These are phyloP conservation scores for Kwoniella heveanensis DNA, from an alignment of 768 basidiomycete species.

Conservation along the genomic window DNA sequence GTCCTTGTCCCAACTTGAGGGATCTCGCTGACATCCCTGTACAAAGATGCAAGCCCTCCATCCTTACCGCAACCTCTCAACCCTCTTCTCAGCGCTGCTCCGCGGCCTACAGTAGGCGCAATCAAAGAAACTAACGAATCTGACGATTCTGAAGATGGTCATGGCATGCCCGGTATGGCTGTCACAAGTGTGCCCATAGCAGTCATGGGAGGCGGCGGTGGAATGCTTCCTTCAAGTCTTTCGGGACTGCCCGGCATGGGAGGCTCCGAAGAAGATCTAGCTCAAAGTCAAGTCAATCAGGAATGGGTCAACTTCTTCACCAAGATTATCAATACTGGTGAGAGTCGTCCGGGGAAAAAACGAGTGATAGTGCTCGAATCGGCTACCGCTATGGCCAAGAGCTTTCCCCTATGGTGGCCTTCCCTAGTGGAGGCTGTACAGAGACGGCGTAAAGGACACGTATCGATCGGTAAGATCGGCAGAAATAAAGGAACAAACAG, in stretches of 20 bases:
- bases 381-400: constrained; percentile 71
- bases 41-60: constrained; percentile 14
- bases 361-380: constrained; percentile 84
- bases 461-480: constrained; percentile 61
- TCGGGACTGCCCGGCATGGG: constrained; percentile 12
- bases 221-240: constrained; percentile 11
- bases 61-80: constrained; percentile 7
- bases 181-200: constrained; percentile 51
- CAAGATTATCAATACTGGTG: constrained; percentile 36
- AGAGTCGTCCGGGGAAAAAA: constrained; percentile 55
- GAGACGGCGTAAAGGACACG: constrained; percentile 63
- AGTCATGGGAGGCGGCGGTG: constrained; percentile 18
- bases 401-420: constrained; percentile 77
- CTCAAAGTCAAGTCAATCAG: constrained; percentile 60
- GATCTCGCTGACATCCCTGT: too few relatives aligned
- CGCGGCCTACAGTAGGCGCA: constrained; percentile 56
- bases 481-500: constrained; percentile 35
- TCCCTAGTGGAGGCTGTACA: constrained; percentile 77
- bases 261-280: constrained; percentile 14
- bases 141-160: constrained; percentile 61
- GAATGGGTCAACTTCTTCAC: constrained; percentile 51
- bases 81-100: constrained; percentile 62
- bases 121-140: constrained; percentile 42
- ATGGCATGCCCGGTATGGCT: constrained; percentile 26
- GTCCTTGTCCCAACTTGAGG: too few relatives aligned